Conservation (phyloP, 106 monocot species). For the Phalaenopsis aphrodite region DNA sequence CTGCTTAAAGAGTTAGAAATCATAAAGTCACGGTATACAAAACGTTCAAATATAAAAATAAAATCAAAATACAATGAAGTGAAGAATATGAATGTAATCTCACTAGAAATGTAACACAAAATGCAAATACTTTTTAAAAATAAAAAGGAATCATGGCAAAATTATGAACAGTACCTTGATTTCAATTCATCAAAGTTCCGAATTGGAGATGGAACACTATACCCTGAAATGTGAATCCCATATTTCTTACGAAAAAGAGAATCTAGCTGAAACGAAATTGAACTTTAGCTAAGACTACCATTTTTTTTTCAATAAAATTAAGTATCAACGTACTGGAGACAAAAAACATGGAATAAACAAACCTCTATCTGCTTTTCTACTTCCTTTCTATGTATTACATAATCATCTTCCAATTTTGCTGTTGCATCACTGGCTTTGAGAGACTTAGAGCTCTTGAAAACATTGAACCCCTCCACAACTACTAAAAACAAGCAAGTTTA, state of each 20-base stretch:
- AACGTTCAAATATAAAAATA: neutral
- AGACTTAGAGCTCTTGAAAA: constrained; percentile 44
- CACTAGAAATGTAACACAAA: neutral
- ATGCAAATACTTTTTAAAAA: neutral
- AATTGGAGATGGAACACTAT: constrained; percentile 60
- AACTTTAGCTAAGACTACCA: neutral
- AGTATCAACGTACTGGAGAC: neutral
- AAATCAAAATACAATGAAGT: neutral
- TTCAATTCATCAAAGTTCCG: constrained; percentile 61
- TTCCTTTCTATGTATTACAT: constrained; percentile 33
- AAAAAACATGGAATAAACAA: neutral
- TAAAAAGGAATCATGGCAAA: neutral
- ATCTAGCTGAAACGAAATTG: constrained; percentile 34
- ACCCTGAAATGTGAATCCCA: constrained; percentile 80
- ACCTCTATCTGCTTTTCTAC: constrained; percentile 73
- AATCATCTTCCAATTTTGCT: constrained; percentile 9
- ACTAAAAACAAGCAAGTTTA: constrained; percentile 16
- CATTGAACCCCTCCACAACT: constrained; percentile 54
- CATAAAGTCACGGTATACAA: neutral
- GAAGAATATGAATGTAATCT: neutral
- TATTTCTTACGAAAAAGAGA: constrained; percentile 65
- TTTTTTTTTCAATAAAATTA: neutral
- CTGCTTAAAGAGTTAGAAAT: constrained; percentile 16
- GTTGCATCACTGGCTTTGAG: neutral
- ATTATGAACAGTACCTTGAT: constrained; percentile 42